These are phyloP conservation scores for Thielaviopsis musarum DNA, from an alignment of 2,329 filamentous ascomycete genomes.

Conservation along the genomic window DNA sequence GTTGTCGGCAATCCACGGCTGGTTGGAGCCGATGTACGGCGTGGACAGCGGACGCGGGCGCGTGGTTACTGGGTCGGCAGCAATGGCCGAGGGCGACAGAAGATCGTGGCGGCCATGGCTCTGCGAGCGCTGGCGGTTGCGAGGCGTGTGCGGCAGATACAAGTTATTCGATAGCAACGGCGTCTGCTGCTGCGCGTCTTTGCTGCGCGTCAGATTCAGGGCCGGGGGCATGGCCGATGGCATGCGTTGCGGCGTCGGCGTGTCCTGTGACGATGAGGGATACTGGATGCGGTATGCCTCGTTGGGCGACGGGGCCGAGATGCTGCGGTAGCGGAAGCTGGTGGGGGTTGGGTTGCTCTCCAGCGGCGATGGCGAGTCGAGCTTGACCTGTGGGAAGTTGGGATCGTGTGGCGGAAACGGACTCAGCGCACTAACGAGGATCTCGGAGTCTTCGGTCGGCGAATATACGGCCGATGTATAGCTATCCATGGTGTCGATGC, in stretches of 20 bases:
- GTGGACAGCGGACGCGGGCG: constrained; percentile 5
- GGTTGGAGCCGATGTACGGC: constrained; percentile 8
- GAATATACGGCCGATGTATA: constrained; percentile 10
- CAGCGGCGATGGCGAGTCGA: constrained; percentile 3
- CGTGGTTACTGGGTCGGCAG: not conserved
- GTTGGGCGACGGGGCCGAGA: constrained; percentile 3
- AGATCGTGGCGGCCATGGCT: not conserved
- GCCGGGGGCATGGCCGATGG: not conserved
- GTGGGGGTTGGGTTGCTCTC: not conserved
- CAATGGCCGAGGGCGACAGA: not conserved
- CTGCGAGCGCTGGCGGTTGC: constrained; percentile 5
- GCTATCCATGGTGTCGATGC: constrained; percentile 7
- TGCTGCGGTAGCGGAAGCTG: constrained; percentile 5
- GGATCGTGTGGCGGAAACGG: not conserved
- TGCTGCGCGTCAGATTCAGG: not conserved
- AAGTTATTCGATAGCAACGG: constrained; percentile 9
- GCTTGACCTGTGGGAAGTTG: constrained; percentile 1
- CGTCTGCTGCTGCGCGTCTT: constrained; percentile 5
- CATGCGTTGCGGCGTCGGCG: not conserved
- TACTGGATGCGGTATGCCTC: not conserved
- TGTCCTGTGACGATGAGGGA: not conserved
- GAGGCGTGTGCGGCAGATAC: constrained; percentile 5
- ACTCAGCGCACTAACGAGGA: constrained; percentile 7
- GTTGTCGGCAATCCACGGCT: constrained; percentile 8
- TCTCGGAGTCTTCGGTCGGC: not conserved